Base-by-base conservation (phyloP, 176 grass and related monocot genomes). In the Triticum dicoccoides region DNA sequence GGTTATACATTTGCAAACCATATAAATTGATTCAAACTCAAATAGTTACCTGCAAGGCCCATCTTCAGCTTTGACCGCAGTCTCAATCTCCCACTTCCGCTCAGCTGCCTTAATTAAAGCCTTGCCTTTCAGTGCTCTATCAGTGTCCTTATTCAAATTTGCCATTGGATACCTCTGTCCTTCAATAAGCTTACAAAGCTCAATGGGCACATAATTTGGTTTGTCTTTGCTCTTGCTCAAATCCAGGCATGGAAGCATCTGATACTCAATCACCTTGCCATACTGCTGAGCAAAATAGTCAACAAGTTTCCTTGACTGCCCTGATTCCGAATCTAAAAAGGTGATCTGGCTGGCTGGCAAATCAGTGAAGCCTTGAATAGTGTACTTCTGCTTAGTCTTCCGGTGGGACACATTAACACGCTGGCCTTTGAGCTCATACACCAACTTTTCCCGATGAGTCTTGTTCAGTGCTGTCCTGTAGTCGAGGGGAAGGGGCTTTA, bases 1-100 rank as follows among this genome's bases (percentile, higher is more conserved):
- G 21, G 18, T 59, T 32, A n/a, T 9, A 41, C 11, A 38, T 33
- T 52, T 82, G n/a, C 14, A 77, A 72, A 73, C 7, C 47, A 6
- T 52, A 23, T 32, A 68, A 68, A 66, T n/a, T 59, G 1, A 32
- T 85, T 10, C 11, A 52, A 35, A 78, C 13, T 56, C 30, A 14
- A 58, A 56, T n/a, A 69, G 34, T 88, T 88, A 93, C 91, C 82
- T 90, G 88, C 91, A 93, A 83, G 91, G 91, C 64, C 91, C 88
- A 83, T 90, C 86, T 13, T 8, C 11, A 67, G 91, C 82, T 18
- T 30, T 69, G 42, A 93, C 85, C 67, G 88, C 23, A 5, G 44
- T 32, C 18, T 58, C 12, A 84, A 93, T 93, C 73, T 63, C 83
- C 13, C 80, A 10, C 75, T 56, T 88, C 62, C 88, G 83, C 3